Evolutionary conservation across 495 filamentous ascomycete species (phyloP), one percentile per base, ranked within the genome.

Genomic region (Xylaria curta): DNA sequence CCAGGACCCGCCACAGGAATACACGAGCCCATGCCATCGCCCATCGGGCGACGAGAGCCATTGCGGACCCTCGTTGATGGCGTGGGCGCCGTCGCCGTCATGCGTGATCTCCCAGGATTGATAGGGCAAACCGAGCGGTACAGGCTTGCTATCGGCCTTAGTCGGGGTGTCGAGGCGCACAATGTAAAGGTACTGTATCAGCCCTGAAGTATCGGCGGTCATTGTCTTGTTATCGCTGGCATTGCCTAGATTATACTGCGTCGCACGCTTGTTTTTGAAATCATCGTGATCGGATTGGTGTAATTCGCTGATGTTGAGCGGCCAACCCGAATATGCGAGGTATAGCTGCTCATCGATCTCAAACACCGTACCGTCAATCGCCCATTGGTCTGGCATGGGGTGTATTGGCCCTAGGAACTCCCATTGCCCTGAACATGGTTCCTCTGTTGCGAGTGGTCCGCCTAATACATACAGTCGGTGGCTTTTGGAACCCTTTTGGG

Each of bases 381-480:
- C 78, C 78, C 78, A 80, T 19, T 80, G 78, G 8, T 73, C 61
- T 7, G 70, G 78, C 74, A 80, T 75, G 40, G 46, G 70, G 17
- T 72, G 70, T 21, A 80, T 73, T 3, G 71, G 78, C 13, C 78
- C 78, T 1, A 80, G 53, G 53, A 80, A 80, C 59, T 77, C 75
- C 78, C 78, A 80, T n/a, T 73, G 70, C 1, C 75, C 78, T 1
- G 49, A 66, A 26, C 73, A 77, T 10, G 78, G 78, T 24, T 75
- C 75, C 36, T 75, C 72, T 2, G 68, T 71, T 10, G 76, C 38
- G 0, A 73, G 65, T 0, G 78, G 76, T 0, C 78, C 78, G 13
- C 78, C 78, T n/a, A 80, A 49, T 3, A 80, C 76, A 47, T 80
- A 80, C 73, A 80, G 76, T 33, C 78, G 74, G 66, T 80, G 78